Conservation (phyloP, 2,329 filamentous ascomycete genomes). For the Claviceps fusiformis region DNA sequence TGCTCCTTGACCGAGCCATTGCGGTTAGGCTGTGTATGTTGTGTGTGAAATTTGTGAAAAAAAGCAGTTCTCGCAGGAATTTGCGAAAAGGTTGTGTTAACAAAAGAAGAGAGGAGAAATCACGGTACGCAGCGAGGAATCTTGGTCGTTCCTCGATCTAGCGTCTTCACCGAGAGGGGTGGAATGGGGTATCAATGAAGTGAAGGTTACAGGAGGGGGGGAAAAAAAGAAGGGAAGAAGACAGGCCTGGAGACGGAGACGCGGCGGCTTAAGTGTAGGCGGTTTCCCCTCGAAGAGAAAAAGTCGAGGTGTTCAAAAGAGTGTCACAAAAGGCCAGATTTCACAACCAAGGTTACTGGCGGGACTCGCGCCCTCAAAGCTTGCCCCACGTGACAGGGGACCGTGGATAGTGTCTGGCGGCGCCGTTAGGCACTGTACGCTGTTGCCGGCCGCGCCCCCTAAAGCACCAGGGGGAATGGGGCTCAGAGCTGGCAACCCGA, state of each 20-base stretch:
- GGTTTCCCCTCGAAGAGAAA: conserved; percentile 15
- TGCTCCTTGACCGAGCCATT: conserved; percentile 49
- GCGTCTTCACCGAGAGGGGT: conserved; percentile 15
- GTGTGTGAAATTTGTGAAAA: conserved; percentile 8
- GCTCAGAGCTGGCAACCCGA: too few species aligned
- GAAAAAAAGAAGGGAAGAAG: conserved; percentile 11
- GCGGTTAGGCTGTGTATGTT: conserved; percentile 12
- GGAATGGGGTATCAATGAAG: conserved; percentile 15
- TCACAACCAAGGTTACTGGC: conserved; percentile 18
- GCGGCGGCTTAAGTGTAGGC: conserved; percentile 22
- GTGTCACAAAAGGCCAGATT: conserved; percentile 35
- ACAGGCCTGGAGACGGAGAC: conserved; percentile 13
- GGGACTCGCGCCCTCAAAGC: background rate
- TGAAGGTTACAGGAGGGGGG: conserved; percentile 8
- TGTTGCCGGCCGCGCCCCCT: background rate
- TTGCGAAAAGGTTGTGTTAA: conserved; percentile 9
- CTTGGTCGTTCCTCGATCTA: conserved; percentile 16
- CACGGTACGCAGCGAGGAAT: conserved; percentile 15
- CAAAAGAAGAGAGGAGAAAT: conserved; percentile 13
- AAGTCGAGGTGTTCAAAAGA: conserved; percentile 30
- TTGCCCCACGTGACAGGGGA: conserved; percentile 19
- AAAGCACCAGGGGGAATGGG: background rate
- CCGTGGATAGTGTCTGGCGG: background rate
- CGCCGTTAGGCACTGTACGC: background rate
- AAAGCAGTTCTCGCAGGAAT: conserved; percentile 4